These are phyloP conservation scores for Ogataea pini DNA, from an alignment of 805 yeast genomes.

Conservation along the genomic window DNA sequence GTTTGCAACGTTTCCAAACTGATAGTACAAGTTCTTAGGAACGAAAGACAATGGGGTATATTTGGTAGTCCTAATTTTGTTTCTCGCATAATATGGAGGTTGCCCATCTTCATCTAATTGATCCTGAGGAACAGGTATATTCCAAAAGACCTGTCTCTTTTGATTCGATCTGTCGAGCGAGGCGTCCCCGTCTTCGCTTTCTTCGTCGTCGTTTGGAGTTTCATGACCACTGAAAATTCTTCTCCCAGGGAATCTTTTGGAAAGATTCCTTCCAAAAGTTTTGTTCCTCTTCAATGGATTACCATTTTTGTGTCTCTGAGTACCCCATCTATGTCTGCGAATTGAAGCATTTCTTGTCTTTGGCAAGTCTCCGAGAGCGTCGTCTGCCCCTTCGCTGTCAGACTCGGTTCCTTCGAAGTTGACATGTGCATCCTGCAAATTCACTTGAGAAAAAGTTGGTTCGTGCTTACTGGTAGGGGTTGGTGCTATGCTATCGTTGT, in stretches of 20 bases:
- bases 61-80: constrained; percentile 93
- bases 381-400: constrained; percentile 27
- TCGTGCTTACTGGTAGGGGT: constrained; percentile 28
- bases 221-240: constrained; percentile 28
- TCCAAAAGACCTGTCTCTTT: constrained; percentile 56
- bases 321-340: constrained; percentile 88
- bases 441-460: constrained; percentile 13
- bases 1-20: constrained; percentile 89
- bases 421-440: constrained; percentile 25
- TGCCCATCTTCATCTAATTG: constrained; percentile 57
- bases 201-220: constrained; percentile 33
- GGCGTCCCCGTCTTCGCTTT: constrained; percentile 29
- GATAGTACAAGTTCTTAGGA: constrained; percentile 79
- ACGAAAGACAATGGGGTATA: constrained; percentile 88
- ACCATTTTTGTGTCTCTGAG: constrained; percentile 75
- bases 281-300: constrained; percentile 60
- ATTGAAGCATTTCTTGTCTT: constrained; percentile 50
- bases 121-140: constrained; percentile 59
- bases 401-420: constrained; percentile 17
- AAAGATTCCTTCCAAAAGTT: constrained; percentile 44
- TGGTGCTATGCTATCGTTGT: constrained; percentile 21
- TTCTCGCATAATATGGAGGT: constrained; percentile 68
- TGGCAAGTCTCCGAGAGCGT: constrained; percentile 26
- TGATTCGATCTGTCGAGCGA: constrained; percentile 28
- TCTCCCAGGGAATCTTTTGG: constrained; percentile 24